Evolutionary conservation across 2,329 filamentous ascomycete species (phyloP).

Genomic region (Diaporthe humulicola): DNA sequence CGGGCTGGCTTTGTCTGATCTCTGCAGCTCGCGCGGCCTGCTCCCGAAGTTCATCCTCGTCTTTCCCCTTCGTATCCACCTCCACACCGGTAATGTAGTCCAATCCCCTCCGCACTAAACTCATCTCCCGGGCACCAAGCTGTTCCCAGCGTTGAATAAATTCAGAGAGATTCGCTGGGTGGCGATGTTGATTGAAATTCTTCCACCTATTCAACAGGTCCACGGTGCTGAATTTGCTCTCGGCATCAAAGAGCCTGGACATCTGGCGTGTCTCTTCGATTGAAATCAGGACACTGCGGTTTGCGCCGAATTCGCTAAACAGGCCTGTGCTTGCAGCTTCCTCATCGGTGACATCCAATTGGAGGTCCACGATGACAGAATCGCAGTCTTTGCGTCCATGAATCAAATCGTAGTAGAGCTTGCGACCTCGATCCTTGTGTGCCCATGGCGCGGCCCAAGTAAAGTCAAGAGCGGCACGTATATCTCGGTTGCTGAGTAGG

Average conservation of each 20-base stretch:
- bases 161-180: background rate
- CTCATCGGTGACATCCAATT: background rate
- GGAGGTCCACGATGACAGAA: background rate
- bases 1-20: background rate
- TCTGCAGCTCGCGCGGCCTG: background rate
- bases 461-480: background rate
- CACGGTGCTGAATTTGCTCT: background rate
- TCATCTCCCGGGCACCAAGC: background rate
- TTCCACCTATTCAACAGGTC: background rate
- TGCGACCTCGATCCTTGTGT: background rate
- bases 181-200: background rate
- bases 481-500: background rate
- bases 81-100: background rate
- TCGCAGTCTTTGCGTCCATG: background rate
- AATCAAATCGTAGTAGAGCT: background rate
- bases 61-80: background rate
- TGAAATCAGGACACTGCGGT: background rate
- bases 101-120: background rate
- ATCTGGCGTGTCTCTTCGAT: background rate
- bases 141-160: background rate
- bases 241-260: background rate
- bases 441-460: background rate
- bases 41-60: background rate
- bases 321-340: constrained; percentile 4
- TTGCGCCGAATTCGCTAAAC: background rate